phyloP scores from a whole-genome alignment of 1,284 basidiomycete species.

The Microbotryum intermedium region DNA sequence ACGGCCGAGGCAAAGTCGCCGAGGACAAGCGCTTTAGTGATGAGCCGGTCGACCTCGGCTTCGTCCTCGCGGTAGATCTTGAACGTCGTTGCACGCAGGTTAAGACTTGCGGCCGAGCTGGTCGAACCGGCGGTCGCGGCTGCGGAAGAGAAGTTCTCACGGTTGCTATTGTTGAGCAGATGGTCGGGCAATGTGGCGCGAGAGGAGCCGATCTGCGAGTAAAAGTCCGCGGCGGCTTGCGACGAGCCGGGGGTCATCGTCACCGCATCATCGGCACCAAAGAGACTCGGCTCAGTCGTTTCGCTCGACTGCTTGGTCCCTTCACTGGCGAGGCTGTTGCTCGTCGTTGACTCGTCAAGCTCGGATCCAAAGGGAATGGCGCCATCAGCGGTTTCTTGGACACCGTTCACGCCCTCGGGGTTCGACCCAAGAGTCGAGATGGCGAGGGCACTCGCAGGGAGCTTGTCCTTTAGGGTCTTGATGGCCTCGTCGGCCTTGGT shows the following conservation, averaged over 20 bases:
- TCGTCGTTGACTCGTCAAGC: slow-evolving; percentile 35
- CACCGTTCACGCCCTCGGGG: slow-evolving; percentile 6
- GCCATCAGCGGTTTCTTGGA: slow-evolving; percentile 40
- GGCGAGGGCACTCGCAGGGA: slow-evolving; percentile 37
- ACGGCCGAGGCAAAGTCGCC: slow-evolving; percentile 93
- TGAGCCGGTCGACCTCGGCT: slow-evolving; percentile 74
- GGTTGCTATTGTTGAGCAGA: slow-evolving; percentile 56
- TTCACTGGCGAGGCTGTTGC: slow-evolving; percentile 56
- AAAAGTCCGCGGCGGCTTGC: slow-evolving; percentile 71
- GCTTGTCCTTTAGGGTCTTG: slow-evolving; percentile 53
- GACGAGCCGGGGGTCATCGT: slow-evolving; percentile 46
- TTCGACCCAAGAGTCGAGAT: slow-evolving; percentile 16
- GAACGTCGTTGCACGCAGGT: slow-evolving; percentile 60
- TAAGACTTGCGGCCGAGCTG: slow-evolving; percentile 73
- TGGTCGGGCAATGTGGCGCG: slow-evolving; percentile 51
- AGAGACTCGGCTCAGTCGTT: background rate
- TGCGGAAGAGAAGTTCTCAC: slow-evolving; percentile 67
- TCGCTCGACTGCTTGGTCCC: slow-evolving; percentile 43
- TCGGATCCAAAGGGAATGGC: slow-evolving; percentile 36
- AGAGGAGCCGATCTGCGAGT: slow-evolving; percentile 57
- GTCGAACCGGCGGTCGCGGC: slow-evolving; percentile 83
- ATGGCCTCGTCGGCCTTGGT: slow-evolving; percentile 72
- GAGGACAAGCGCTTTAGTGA: slow-evolving; percentile 87
- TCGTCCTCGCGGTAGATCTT: slow-evolving; percentile 82
- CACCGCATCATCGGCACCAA: background rate